Conservation (phyloP, 75 land plant genomes). For the Selaginella tamariscina region DNA sequence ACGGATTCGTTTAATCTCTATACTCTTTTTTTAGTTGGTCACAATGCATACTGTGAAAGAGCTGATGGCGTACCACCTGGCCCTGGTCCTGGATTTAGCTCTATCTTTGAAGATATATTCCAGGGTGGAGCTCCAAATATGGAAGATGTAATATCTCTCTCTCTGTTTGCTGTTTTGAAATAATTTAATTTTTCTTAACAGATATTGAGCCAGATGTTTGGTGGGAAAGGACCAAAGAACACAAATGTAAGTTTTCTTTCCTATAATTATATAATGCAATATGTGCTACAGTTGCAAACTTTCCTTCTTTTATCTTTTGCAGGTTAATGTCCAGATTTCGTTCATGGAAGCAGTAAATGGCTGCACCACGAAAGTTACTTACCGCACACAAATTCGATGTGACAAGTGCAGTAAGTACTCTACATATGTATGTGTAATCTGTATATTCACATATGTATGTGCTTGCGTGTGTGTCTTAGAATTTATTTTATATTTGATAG, state of each 20-base stretch:
- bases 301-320: slow-evolving; percentile 5
- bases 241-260: background rate
- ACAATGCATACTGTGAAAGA: background rate
- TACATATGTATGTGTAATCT: too few species aligned
- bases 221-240: background rate
- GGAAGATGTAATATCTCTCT: background rate
- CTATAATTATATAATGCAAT: too few species aligned
- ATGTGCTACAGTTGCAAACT: background rate
- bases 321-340: slow-evolving; percentile 60
- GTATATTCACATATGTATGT: too few species aligned
- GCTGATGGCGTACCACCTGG: slow-evolving; percentile 4
- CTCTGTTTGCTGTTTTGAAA: background rate
- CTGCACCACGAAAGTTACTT: slow-evolving; percentile 52
- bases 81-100: background rate
- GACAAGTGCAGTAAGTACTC: slow-evolving; percentile 61
- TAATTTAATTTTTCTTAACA: background rate
- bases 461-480: too few species aligned
- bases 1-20: background rate
- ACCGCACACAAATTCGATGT: slow-evolving; percentile 56
- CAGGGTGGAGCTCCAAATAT: slow-evolving; percentile 2
- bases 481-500: too few species aligned
- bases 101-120: slow-evolving; percentile 8
- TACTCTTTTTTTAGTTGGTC: slow-evolving; percentile 1
- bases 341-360: slow-evolving; percentile 85
- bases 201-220: slow-evolving; percentile 2